Evolutionary conservation across 2,329 filamentous ascomycete genomes (phyloP).

Genomic region (Berkeleyomyces basicola): DNA sequence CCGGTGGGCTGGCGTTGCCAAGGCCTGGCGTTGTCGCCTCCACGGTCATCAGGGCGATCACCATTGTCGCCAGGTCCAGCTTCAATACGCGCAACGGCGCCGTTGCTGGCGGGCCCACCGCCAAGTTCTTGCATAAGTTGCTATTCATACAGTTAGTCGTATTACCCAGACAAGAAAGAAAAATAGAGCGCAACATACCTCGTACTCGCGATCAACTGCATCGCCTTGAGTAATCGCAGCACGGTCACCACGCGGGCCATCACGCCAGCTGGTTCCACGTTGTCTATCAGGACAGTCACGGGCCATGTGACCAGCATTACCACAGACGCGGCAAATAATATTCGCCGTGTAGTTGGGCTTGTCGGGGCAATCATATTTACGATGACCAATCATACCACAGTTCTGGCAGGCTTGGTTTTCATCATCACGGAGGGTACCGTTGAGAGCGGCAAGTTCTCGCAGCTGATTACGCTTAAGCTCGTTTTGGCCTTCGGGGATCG

Average conservation of each 20-base stretch:
- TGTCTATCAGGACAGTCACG: constrained; percentile 92
- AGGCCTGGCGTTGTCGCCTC: constrained; percentile 45
- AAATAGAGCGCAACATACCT: constrained; percentile 43
- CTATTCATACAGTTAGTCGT: constrained; percentile 32
- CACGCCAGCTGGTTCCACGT: constrained; percentile 78
- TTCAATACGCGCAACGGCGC: constrained; percentile 66
- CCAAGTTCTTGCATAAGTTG: constrained; percentile 97
- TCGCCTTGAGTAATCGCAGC: constrained; percentile 51
- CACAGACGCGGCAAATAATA: constrained; percentile 96
- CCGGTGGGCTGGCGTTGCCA: constrained; percentile 81
- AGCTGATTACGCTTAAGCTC: constrained; percentile 98
- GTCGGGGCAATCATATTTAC: constrained; percentile 97
- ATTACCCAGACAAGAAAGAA: constrained; percentile 11
- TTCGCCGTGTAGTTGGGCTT: constrained; percentile 97
- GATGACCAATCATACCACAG: constrained; percentile 94
- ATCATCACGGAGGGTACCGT: constrained; percentile 96
- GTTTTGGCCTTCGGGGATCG: constrained; percentile 96
- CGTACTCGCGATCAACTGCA: constrained; percentile 83
- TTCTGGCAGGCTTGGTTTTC: constrained; percentile 99
- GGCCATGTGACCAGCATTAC: constrained; percentile 96
- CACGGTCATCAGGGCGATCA: constrained; percentile 33
- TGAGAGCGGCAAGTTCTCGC: constrained; percentile 89
- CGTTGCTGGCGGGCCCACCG: constrained; percentile 42
- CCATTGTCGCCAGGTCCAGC: constrained; percentile 54
- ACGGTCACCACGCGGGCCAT: constrained; percentile 39